Conservation (phyloP, 495 filamentous ascomycete genomes). For the Aspergillus coremiiformis region DNA sequence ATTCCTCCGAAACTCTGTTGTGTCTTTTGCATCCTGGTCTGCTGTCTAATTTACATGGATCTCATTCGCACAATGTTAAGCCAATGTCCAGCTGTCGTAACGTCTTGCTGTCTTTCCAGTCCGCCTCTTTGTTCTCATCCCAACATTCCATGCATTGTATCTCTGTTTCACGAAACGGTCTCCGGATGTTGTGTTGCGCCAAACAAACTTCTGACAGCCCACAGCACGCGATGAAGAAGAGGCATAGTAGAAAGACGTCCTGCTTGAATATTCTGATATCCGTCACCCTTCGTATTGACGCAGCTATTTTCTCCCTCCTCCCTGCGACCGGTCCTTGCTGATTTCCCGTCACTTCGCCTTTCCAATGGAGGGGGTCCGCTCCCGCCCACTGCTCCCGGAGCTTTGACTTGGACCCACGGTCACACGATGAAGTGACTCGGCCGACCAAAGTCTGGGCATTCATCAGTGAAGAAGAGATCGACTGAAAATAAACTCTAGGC, state of each 20-base stretch:
- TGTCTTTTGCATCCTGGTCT: neutral
- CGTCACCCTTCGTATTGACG: neutral
- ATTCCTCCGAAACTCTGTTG: neutral
- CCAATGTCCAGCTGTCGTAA: neutral
- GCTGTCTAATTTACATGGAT: constrained; percentile 1
- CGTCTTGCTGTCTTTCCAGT: neutral
- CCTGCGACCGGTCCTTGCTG: neutral
- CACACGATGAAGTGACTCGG: constrained; percentile 2
- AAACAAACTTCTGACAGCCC: constrained; percentile 21
- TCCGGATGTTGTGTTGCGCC: constrained; percentile 19
- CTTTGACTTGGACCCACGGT: neutral
- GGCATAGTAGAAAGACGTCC: neutral
- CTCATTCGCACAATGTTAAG: neutral
- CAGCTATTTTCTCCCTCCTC: neutral
- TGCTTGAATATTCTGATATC: neutral
- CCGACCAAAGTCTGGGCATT: neutral
- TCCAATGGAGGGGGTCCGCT: neutral
- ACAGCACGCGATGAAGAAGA: constrained; percentile 7
- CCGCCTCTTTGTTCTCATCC: constrained; percentile 5
- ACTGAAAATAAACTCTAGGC: neutral
- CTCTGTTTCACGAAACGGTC: constrained; percentile 23
- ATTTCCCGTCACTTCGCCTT: neutral
- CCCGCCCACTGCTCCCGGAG: neutral
- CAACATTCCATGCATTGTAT: constrained; percentile 16
- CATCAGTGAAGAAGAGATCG: neutral